phyloP scores from a whole-genome alignment of 2,329 filamentous ascomycete genomes.

The Camillea tinctor region DNA sequence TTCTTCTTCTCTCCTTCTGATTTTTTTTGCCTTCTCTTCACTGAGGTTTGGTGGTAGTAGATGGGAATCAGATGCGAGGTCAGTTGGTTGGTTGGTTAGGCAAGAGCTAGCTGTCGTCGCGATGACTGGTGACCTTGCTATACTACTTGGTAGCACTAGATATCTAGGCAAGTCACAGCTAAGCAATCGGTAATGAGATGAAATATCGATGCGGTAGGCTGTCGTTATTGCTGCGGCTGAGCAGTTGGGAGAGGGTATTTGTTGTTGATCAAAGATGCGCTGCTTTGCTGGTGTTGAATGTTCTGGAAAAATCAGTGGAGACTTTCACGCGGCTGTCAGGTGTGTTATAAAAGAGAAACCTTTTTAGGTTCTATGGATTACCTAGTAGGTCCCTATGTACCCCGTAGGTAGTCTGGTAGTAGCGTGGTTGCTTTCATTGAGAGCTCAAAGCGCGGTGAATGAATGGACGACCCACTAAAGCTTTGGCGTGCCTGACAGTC shows the following conservation, averaged over 20 bases:
- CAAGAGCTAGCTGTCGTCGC: not conserved
- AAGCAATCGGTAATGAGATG: not conserved
- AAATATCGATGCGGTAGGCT: not conserved
- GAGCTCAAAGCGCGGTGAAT: no score
- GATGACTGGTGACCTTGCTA: no score
- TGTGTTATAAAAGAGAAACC: not conserved
- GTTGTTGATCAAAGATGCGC: not conserved
- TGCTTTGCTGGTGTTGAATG: not conserved
- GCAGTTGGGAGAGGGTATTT: conserved; percentile 3
- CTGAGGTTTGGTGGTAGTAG: no score
- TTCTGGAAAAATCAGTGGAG: not conserved
- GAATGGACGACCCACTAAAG: no score
- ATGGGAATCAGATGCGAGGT: not conserved
- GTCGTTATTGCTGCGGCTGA: not conserved
- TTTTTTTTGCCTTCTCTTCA: not conserved
- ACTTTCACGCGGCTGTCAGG: not conserved
- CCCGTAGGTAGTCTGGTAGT: no score
- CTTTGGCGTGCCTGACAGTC: not conserved
- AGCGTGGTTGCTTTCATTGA: no score
- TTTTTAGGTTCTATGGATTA: no score
- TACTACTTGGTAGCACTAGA: not conserved
- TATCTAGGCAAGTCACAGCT: not conserved
- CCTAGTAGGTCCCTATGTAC: no score
- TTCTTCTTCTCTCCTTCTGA: not conserved
- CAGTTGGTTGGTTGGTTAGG: not conserved